phyloP scores from a whole-genome alignment of 202 grass and related monocot species.

The Schoenoplectus tabernaemontani region DNA sequence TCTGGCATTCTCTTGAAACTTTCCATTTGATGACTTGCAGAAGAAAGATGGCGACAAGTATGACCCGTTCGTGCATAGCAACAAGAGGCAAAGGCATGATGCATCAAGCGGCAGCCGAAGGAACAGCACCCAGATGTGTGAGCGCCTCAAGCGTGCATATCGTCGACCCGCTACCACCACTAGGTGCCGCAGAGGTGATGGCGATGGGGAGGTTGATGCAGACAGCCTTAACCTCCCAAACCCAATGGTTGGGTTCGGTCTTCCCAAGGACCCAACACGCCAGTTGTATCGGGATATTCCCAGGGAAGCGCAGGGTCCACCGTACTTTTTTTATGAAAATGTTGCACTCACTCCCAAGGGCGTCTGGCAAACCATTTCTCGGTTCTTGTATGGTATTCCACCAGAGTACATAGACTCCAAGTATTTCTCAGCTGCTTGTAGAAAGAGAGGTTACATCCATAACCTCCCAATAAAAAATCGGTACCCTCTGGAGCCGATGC shows the following conservation, averaged over 20 bases:
- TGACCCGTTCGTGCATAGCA: conserved; percentile 1
- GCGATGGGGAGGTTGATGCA: neutral
- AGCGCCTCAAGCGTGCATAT: conserved; percentile 2
- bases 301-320: conserved; percentile 36
- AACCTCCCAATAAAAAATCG: conserved; percentile 58
- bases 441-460: conserved; percentile 68
- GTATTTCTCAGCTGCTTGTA: conserved; percentile 45
- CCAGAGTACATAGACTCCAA: conserved; percentile 77
- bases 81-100: neutral
- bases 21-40: conserved; percentile 3
- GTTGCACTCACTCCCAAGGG: conserved; percentile 58
- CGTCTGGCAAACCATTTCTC: conserved; percentile 50
- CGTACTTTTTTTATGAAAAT: conserved; percentile 80
- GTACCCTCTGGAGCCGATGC: conserved; percentile 31
- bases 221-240: conserved; percentile 29
- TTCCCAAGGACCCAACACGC: conserved; percentile 29
- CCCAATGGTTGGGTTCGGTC: conserved; percentile 52
- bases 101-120: neutral
- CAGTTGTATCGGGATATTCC: conserved; percentile 25
- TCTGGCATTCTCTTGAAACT: neutral
- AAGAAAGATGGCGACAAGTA: conserved; percentile 3
- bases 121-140: neutral
- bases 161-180: neutral
- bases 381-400: conserved; percentile 39
- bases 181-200: neutral